phyloP scores from a whole-genome alignment of 176 grass and related monocot genomes.

The Triticum turgidum region DNA sequence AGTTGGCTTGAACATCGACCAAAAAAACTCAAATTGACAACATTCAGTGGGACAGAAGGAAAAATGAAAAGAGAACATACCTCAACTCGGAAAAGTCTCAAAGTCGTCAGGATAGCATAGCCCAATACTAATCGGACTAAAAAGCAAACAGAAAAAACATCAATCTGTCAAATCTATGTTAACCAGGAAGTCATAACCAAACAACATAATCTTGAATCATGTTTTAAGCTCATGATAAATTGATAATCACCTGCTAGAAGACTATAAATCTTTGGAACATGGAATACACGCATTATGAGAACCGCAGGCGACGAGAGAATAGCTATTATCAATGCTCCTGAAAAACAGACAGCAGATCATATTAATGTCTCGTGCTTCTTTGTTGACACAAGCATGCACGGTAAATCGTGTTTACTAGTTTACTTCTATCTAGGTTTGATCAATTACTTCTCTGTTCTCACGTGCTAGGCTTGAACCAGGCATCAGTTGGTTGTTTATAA shows the following conservation, averaged over 20 bases:
- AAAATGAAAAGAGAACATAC: slow-evolving; percentile 42
- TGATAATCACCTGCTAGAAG: slow-evolving; percentile 66
- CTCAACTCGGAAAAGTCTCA: slow-evolving; percentile 79
- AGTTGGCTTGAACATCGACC: neutral
- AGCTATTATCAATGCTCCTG: slow-evolving; percentile 77
- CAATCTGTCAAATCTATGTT: slow-evolving; percentile 21
- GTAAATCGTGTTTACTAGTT: neutral
- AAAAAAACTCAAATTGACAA: slow-evolving; percentile 9
- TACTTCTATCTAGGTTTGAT: neutral
- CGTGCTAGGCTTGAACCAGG: neutral
- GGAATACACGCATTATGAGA: slow-evolving; percentile 49
- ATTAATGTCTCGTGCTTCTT: neutral
- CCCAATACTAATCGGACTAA: slow-evolving; percentile 75
- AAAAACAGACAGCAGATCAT: slow-evolving; percentile 9
- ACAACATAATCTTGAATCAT: slow-evolving; percentile 25
- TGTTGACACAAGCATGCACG: neutral
- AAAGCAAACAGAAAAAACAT: slow-evolving; percentile 18
- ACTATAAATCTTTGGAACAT: slow-evolving; percentile 69
- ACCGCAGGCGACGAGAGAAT: slow-evolving; percentile 60
- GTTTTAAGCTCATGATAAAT: neutral
- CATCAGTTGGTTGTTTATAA: neutral
- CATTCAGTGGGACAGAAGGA: slow-evolving; percentile 1
- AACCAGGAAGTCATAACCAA: slow-evolving; percentile 18
- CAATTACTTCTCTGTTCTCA: slow-evolving; percentile 3
- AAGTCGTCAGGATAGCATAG: slow-evolving; percentile 54